phyloP scores from a whole-genome alignment of 495 filamentous ascomycete genomes.

The Aspergillus avenaceus region DNA sequence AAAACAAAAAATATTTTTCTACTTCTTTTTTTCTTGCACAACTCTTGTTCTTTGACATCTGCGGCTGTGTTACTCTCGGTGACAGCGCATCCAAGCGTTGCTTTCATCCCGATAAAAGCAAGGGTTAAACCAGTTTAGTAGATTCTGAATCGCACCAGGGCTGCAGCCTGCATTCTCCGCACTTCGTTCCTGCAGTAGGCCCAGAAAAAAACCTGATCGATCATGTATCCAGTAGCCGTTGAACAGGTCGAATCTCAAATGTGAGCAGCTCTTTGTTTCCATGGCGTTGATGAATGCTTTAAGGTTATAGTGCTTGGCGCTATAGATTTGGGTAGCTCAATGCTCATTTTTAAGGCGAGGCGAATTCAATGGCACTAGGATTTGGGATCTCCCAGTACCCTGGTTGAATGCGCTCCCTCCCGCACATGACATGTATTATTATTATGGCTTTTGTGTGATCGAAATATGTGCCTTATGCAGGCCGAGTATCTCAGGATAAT shows the following conservation, averaged over 20 bases:
- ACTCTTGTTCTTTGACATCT: conserved; percentile 13
- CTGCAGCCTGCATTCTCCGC: conserved; percentile 23
- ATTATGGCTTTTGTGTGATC: not conserved
- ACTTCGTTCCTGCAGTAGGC: conserved; percentile 46
- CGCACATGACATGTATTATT: conserved; percentile 3
- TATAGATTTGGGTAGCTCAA: conserved; percentile 9
- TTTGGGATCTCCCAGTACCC: conserved; percentile 1
- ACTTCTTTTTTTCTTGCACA: too few relatives aligned
- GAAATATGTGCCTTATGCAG: not conserved
- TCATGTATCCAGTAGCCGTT: conserved; percentile 14
- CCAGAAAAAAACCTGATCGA: conserved; percentile 21
- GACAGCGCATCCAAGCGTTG: not conserved
- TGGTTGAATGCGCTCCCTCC: not conserved
- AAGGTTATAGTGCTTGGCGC: not conserved
- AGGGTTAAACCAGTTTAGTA: conserved; percentile 4
- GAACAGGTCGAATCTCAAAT: conserved; percentile 22
- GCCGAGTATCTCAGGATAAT: not conserved
- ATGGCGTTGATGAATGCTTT: not conserved
- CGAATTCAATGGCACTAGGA: conserved; percentile 1
- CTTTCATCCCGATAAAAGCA: conserved; percentile 5
- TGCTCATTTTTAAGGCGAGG: conserved; percentile 6
- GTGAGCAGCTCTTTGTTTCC: conserved; percentile 10
- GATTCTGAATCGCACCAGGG: not conserved
- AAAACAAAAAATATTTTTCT: not conserved
- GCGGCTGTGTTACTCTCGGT: not conserved